Percentiles rank a stretch among this genome's conserved stretches.
phyloP scores from a whole-genome alignment of 2,329 filamentous ascomycete genomes.

The Podosphaera aphanis region DNA sequence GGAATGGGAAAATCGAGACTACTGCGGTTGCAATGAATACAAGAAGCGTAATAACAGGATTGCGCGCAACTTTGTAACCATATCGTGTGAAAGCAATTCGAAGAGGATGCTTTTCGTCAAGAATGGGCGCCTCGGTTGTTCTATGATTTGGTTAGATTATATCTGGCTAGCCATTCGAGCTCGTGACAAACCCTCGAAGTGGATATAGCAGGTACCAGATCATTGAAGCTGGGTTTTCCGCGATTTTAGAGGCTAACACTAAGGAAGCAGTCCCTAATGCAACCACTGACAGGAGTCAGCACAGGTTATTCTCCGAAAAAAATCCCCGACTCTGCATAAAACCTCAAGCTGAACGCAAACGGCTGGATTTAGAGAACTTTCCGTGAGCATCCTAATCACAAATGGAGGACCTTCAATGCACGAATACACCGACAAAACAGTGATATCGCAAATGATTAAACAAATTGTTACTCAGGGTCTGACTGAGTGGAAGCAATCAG shows the following conservation, averaged over 20 bases:
- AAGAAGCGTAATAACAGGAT: slow-evolving; percentile 52
- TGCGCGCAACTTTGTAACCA: slow-evolving; percentile 44
- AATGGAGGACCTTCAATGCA: not conserved
- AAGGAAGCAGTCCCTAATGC: slow-evolving; percentile 2
- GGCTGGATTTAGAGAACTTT: not conserved
- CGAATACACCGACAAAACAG: not conserved
- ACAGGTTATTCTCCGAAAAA: not conserved
- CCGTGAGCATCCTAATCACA: not conserved
- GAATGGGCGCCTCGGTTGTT: slow-evolving; percentile 49
- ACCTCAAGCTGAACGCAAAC: not conserved
- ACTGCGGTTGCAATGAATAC: slow-evolving; percentile 50
- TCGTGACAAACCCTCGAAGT: slow-evolving; percentile 41
- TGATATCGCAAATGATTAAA: not conserved
- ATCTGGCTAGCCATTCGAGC: not conserved
- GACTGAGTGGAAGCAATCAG: not conserved
- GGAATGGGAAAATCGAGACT: slow-evolving; percentile 48
- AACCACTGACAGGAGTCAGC: not conserved
- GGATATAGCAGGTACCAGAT: slow-evolving; percentile 62
- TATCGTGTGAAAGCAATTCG: slow-evolving; percentile 42
- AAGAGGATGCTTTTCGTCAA: slow-evolving; percentile 40
- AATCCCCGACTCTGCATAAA: not conserved
- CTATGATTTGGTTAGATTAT: slow-evolving; percentile 20
- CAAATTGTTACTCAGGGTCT: not conserved
- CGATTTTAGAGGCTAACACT: slow-evolving; percentile 6
- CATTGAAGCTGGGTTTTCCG: slow-evolving; percentile 20